Base-by-base conservation (phyloP, 2,329 filamentous ascomycete genomes). In the Coniella vitis region DNA sequence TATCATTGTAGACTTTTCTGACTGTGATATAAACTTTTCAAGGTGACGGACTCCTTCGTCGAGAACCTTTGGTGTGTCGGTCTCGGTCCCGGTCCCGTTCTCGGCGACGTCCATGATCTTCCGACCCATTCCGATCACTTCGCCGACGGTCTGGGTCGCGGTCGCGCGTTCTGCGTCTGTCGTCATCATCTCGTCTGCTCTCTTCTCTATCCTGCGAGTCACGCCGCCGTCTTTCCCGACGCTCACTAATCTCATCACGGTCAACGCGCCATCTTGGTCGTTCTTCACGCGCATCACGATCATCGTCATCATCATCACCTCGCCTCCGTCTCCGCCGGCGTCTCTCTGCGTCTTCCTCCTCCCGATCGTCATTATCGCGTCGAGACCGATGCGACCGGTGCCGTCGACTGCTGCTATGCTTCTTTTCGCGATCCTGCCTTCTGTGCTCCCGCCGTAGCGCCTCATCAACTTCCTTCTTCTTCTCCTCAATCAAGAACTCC, bases 401-500 rank as follows among this genome's bases (percentile, higher is more conserved):
- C 47, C 63, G 57, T 9, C 57, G 56, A 7, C 45, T 54, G 20
- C 57, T 64, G 20, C 57, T 64, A 53, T 56, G 78, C 63, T 60
- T 69, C 54, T 69, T 71, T 60, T 66, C 75, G 47, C 67, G 65
- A 51, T 72, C 68, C 56, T 68, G 74, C 58, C 70, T 76, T 61
- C 66, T 76, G 39, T 74, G 72, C 45, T 75, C 63, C 57, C 68
- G 76, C 55, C 74, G 72, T 57, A 86, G 67, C 3, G 88, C 90
- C 51, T 79, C 77, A 47, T 86, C 81, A 12, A 95, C 79, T 63
- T 95, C 88, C 63, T 89, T 88, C 67, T 87, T 90, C 76, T 97
- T 96, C 68, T 95, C 86, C 55, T 91, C 80, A 45, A 96, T 82
- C 55, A 97, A 64, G 59, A 87, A 96, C 34, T 81, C 82, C 68